Evolutionary conservation across 208 protist genomes (phyloP).

Genomic region (Leishmania mexicana): DNA sequence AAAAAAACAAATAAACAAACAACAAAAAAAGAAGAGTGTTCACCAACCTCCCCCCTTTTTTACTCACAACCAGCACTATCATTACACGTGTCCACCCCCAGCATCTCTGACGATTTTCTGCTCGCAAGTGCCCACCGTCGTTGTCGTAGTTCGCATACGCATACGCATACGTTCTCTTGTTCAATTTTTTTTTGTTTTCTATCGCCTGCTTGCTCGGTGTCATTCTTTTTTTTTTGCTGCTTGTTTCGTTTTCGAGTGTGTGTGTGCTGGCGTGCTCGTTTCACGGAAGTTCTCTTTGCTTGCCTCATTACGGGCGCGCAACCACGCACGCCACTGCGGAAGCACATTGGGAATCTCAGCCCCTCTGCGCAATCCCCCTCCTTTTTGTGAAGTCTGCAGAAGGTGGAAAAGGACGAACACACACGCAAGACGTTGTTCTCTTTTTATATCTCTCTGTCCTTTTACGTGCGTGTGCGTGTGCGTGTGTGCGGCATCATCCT

Average conservation of each 20-base stretch:
- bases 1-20: background rate
- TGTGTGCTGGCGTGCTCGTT: background rate
- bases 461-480: constrained; percentile 5
- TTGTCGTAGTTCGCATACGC: background rate
- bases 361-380: background rate
- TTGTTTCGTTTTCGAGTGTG: background rate
- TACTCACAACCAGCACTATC: background rate
- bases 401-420: background rate
- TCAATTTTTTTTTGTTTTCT: background rate
- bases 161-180: background rate
- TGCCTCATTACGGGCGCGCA: background rate
- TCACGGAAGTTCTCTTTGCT: background rate
- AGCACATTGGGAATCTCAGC: background rate
- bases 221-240: background rate
- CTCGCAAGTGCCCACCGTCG: background rate
- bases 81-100: background rate
- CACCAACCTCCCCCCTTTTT: background rate
- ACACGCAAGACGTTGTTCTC: background rate
- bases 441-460: background rate
- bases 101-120: background rate
- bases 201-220: constrained; percentile 11
- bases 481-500: background rate
- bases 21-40: background rate
- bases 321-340: background rate
- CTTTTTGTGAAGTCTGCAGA: background rate